Evolutionary conservation across 2,329 filamentous ascomycete genomes (phyloP).

Genomic region (Talaromyces sp.): DNA sequence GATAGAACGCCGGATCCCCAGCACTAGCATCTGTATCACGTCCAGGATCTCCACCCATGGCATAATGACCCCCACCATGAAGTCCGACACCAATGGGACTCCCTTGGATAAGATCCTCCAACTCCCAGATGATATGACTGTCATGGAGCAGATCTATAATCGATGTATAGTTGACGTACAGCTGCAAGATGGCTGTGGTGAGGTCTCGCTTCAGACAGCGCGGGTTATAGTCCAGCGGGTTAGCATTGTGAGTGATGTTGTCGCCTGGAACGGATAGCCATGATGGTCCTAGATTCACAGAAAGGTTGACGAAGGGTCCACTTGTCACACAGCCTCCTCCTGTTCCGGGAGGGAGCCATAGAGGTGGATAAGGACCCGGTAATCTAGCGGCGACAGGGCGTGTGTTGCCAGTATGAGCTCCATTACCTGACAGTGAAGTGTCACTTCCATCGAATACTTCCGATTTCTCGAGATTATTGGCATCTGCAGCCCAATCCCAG

Average conservation of each 20-base stretch:
- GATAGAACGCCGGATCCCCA: conserved; percentile 52
- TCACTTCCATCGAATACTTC: conserved; percentile 55
- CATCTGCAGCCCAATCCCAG: conserved; percentile 52
- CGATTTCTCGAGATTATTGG: conserved; percentile 43
- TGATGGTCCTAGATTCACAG: conserved; percentile 30
- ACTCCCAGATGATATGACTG: conserved; percentile 31
- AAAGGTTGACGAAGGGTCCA: conserved; percentile 40
- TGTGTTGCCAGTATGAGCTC: conserved; percentile 36
- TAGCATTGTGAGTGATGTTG: conserved; percentile 7
- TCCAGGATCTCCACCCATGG: conserved; percentile 50
- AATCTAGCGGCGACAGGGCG: conserved; percentile 24
- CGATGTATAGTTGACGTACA: conserved; percentile 23
- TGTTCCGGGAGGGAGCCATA: conserved; percentile 39
- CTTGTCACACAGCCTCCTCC: conserved; percentile 35
- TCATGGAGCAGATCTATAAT: conserved; percentile 25
- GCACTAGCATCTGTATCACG: conserved; percentile 52
- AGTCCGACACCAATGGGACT: conserved; percentile 41
- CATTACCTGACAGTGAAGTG: conserved; percentile 52
- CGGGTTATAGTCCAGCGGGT: conserved; percentile 30
- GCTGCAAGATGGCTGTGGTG: conserved; percentile 21
- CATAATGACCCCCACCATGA: conserved; percentile 53
- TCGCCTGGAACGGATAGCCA: conserved; percentile 13
- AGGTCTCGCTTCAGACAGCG: conserved; percentile 33
- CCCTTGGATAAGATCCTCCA: conserved; percentile 44
- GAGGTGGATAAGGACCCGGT: conserved; percentile 32